Conservation (phyloP, 2,329 filamentous ascomycete genomes). For the Colletotrichum sp. region DNA sequence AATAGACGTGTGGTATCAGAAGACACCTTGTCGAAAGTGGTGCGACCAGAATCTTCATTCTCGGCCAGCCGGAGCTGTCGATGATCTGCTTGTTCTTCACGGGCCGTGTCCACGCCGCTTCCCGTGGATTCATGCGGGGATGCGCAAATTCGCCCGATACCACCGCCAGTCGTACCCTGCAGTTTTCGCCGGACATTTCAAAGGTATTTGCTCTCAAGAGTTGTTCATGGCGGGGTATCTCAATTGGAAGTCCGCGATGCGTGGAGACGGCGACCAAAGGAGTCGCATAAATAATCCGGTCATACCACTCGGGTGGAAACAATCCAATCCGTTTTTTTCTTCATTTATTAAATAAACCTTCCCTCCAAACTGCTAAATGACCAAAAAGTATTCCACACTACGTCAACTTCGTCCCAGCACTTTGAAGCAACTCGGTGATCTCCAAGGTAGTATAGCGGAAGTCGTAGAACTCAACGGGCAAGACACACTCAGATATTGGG, state of each 20-base stretch:
- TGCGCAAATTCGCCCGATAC: neutral
- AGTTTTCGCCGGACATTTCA: rapidly evolving
- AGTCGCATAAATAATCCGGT: neutral
- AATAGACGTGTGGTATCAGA: neutral
- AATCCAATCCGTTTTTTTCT: rapidly evolving
- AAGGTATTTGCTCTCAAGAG: rapidly evolving
- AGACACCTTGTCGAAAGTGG: neutral
- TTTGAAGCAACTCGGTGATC: neutral
- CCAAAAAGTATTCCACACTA: neutral
- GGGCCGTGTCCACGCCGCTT: neutral
- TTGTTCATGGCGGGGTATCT: neutral
- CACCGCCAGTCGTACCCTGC: neutral
- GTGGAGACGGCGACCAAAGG: neutral
- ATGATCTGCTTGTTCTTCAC: neutral
- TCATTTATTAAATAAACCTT: rapidly evolving
- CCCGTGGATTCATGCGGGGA: neutral
- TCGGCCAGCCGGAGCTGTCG: neutral
- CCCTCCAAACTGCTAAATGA: neutral
- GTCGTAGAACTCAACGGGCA: neutral
- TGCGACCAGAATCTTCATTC: neutral
- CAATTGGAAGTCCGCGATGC: neutral
- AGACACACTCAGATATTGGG: neutral
- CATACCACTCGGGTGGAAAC: neutral
- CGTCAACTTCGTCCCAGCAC: neutral
- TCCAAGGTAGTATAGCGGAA: neutral